phyloP scores from a whole-genome alignment of 2,329 filamentous ascomycete genomes.

The Fusarium haematococcum region DNA sequence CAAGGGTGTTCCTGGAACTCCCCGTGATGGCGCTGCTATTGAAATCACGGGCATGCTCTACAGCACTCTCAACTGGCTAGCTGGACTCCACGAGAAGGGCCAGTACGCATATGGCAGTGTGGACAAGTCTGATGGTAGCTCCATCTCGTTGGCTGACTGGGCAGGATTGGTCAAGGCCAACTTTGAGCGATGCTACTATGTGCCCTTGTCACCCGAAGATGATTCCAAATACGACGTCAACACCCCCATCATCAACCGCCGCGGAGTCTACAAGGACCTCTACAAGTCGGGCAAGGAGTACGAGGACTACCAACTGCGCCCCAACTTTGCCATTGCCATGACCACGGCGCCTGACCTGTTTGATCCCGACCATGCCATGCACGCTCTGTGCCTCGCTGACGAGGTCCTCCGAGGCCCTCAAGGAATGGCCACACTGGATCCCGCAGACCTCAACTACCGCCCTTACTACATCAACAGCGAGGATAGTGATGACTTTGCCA shows the following conservation, averaged over 20 bases:
- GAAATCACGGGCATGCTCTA: conserved; percentile 96
- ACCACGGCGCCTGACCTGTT: conserved; percentile 91
- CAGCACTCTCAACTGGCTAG: conserved; percentile 87
- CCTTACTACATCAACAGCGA: conserved; percentile 96
- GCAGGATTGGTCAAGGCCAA: conserved; percentile 81
- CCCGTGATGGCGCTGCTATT: conserved; percentile 92
- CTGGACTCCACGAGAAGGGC: conserved; percentile 73
- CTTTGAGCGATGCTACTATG: conserved; percentile 93
- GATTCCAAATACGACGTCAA: conserved; percentile 86
- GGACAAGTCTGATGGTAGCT: conserved; percentile 68
- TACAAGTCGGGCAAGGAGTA: conserved; percentile 95
- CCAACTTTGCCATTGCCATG: conserved; percentile 97
- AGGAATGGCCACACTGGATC: conserved; percentile 96
- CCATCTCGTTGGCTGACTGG: conserved; percentile 82
- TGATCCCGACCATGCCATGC: conserved; percentile 79
- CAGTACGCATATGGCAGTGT: conserved; percentile 81
- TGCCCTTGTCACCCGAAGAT: conserved; percentile 77
- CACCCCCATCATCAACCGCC: conserved; percentile 81
- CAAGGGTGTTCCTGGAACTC: conserved; percentile 96
- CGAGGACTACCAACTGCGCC: conserved; percentile 95
- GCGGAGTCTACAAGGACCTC: conserved; percentile 98
- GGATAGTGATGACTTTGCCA: conserved; percentile 90
- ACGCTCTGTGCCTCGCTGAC: conserved; percentile 84
- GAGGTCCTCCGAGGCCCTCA: conserved; percentile 83
- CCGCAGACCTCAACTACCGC: conserved; percentile 90